phyloP scores from a whole-genome alignment of 306 rosid genomes.

The Cicer chorassanicum region DNA sequence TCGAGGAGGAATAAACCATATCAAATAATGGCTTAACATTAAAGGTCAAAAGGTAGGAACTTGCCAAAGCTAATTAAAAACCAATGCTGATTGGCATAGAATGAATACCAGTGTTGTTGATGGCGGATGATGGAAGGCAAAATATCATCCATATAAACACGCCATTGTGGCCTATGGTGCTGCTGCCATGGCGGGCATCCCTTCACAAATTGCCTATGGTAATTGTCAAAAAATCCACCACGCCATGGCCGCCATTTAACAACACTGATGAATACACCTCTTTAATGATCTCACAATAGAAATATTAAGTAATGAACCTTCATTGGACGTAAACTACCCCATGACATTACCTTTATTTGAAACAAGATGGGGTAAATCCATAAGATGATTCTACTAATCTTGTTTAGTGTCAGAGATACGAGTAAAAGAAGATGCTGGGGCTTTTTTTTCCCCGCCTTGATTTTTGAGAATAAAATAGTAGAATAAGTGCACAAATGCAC shows the following conservation, averaged over 20 bases:
- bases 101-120: background rate
- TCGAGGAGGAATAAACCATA: slow-evolving; percentile 37
- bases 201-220: too few species aligned
- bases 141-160: too few species aligned
- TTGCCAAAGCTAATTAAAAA: slow-evolving; percentile 32
- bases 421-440: slow-evolving; percentile 7
- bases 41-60: slow-evolving; percentile 31
- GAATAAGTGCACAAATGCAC: background rate
- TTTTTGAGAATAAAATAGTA: slow-evolving; percentile 9
- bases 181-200: too few species aligned
- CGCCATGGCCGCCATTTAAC: too few species aligned
- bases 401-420: slow-evolving; percentile 9
- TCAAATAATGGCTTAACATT: slow-evolving; percentile 21
- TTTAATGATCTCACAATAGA: slow-evolving; percentile 35
- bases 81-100: slow-evolving; percentile 35
- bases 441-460: background rate
- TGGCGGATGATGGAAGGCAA: too few species aligned
- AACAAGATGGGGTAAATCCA: slow-evolving; percentile 28
- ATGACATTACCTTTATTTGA: slow-evolving; percentile 11
- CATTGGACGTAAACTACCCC: slow-evolving; percentile 1
- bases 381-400: slow-evolving; percentile 36
- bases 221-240: too few species aligned
- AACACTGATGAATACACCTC: background rate
- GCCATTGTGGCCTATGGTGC: too few species aligned
- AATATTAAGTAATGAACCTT: slow-evolving; percentile 3